Evolutionary conservation across 768 basidiomycete genomes (phyloP).

Genomic region (Tulasnella sp.): DNA sequence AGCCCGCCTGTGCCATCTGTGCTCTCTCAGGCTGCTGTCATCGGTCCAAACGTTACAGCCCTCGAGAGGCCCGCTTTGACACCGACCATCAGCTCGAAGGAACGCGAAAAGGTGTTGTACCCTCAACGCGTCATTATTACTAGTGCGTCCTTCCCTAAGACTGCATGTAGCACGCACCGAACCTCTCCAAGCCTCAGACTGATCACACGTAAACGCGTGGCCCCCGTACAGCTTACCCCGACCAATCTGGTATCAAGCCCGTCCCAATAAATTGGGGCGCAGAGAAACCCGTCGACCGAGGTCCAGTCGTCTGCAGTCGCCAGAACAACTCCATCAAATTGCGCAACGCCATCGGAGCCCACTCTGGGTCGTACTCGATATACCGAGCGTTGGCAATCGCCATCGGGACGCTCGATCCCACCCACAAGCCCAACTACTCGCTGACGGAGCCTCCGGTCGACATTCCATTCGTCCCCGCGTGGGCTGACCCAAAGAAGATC

Average conservation of each 20-base stretch:
- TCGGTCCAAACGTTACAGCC: background rate
- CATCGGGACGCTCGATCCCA: conserved; percentile 67
- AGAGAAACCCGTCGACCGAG: conserved; percentile 47
- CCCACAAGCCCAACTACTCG: conserved; percentile 71
- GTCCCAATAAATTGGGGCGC: conserved; percentile 77
- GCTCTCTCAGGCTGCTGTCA: background rate
- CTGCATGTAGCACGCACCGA: background rate
- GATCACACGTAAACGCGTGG: background rate
- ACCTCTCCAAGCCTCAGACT: background rate
- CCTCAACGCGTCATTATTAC: conserved; percentile 75
- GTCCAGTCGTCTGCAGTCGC: conserved; percentile 82
- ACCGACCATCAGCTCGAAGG: conserved; percentile 27
- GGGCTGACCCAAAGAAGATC: conserved; percentile 69
- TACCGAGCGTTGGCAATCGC: conserved; percentile 90
- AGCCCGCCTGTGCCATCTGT: conserved; percentile 12
- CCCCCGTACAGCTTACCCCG: conserved; percentile 58
- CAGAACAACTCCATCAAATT: conserved; percentile 74
- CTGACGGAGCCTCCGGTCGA: conserved; percentile 76
- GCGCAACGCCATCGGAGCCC: conserved; percentile 89
- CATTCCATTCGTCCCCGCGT: conserved; percentile 64
- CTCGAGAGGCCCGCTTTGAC: background rate
- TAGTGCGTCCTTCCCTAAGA: conserved; percentile 39
- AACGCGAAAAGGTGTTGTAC: conserved; percentile 64
- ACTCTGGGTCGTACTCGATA: conserved; percentile 88
- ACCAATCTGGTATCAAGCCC: conserved; percentile 79